Evolutionary conservation across 306 rosid genomes (phyloP), one percentile per base, ranked within the genome.

Genomic region (Citrullus mucosospermus): DNA sequence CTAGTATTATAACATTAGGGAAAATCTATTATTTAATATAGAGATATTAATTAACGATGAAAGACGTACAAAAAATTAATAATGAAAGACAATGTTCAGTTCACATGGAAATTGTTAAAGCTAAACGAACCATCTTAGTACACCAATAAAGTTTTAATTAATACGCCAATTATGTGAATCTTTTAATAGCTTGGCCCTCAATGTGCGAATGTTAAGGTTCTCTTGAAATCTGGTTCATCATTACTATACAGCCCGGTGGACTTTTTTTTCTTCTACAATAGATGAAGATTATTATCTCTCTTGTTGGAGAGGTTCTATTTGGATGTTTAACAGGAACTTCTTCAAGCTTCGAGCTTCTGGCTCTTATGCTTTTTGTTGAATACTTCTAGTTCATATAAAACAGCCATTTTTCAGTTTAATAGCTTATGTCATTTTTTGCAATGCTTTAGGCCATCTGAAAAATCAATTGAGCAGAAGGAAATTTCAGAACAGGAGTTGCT

Each of bases 401-500:
- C 0, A 70, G 36, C 38, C 56, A 13, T 44, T 69, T 15, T 44
- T n/a, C 9, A 22, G 10, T 44, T 44, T 12, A 70, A 28, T 70
- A 46, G 20, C 75, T 41, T 22, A 20, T 57, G 34, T 22, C 20
- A 82, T 43, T 65, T 79, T 78, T 80, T 59, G 54, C 20, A 38
- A 76, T 82, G 84, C 25, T 15, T 34, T 41, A 95, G 98, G 88
- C 62, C 91, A 63, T 85, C 91, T 12, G 85, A 82, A 75, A 92
- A 92, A 83, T 88, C 82, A 69, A 57, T 73, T 81, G 96, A 91
- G 81, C 81, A 84, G 85, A 92, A 95, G 80, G 97, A 95, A 80
- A 86, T 77, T 77, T 90, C 84, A 77, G 95, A 95, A 83, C 92
- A 91, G 82, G 97, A 95, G 71, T 67, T 80, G 76, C 88, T 92